A percentile compares a stretch with the other conserved stretches of the same genome.
These are phyloP conservation scores for Dryadomyces quercivorus DNA, from an alignment of 2,329 filamentous ascomycete species.

Conservation along the genomic window DNA sequence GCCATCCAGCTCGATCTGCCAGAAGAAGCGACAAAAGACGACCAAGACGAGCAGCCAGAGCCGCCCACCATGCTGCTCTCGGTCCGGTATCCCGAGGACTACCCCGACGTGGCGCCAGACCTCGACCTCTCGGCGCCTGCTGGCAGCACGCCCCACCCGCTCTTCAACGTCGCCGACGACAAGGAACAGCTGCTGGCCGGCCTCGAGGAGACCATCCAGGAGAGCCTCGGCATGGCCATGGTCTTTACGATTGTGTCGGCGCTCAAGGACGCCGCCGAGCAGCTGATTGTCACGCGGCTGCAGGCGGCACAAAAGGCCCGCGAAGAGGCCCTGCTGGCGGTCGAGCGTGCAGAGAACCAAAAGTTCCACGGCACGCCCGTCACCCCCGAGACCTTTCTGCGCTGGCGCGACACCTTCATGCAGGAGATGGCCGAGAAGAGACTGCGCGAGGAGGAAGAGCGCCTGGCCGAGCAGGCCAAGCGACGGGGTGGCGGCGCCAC, in stretches of 20 bases:
- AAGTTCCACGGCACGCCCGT: constrained; percentile 92
- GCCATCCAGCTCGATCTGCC: constrained; percentile 71
- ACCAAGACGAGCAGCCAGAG: constrained; percentile 27
- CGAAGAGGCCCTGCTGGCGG: constrained; percentile 42
- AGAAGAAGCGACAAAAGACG: constrained; percentile 27
- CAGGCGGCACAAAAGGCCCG: constrained; percentile 46
- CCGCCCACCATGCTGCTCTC: constrained; percentile 66
- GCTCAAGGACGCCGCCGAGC: constrained; percentile 84
- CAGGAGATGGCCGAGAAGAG: constrained; percentile 70
- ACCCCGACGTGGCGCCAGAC: constrained; percentile 76
- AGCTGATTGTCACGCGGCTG: constrained; percentile 63
- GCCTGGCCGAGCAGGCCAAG: constrained; percentile 72
- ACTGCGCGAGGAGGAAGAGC: constrained; percentile 58
- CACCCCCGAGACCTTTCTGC: constrained; percentile 71
- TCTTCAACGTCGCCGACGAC: constrained; percentile 73
- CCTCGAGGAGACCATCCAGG: constrained; percentile 66
- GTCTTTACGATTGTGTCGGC: constrained; percentile 81
- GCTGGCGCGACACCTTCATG: constrained; percentile 69
- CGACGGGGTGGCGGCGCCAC: constrained; percentile 2
- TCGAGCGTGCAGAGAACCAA: constrained; percentile 84
- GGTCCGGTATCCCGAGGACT: constrained; percentile 78
- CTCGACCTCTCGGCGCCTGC: constrained; percentile 66
- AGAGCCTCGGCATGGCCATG: constrained; percentile 97
- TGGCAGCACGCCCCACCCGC: constrained; percentile 50
- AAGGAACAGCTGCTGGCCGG: constrained; percentile 59